Base-by-base conservation (phyloP, 495 filamentous ascomycete genomes). In the Astrothelium subdiscretum region DNA sequence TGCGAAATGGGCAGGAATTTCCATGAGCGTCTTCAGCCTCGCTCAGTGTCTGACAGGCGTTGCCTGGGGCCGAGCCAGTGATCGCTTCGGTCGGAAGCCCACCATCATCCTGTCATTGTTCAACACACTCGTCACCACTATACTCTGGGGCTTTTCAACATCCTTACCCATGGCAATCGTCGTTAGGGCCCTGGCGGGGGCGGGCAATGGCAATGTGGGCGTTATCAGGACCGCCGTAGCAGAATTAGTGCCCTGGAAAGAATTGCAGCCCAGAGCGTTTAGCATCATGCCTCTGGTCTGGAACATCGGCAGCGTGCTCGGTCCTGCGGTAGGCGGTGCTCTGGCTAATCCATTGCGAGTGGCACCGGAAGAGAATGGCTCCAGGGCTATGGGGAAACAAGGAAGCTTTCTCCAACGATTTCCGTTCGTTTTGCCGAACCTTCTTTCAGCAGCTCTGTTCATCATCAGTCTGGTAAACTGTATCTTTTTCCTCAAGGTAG, bases 271-370 rank as follows among this genome's bases (percentile, higher is more conserved):
- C 0, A 78, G 82, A 38, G 91, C 88, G 0, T 92, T 92, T 71
- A 87, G 85, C 58, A 79, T 94, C 63, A 95, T 96, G 89, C 89
- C 89, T 20, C 72, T 95, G 11, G 84, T 84, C 18, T 77, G 89
- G 87, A 87, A 83, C 11, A 79, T 91, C 58, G 91, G 91, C 1
- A 86, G 83, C 44, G 87, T 96, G n/a, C 85, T 97, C 70, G 92
- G 92, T 0, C 92, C 92, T 2, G 83, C 85, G 1, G 86, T 97
- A 67, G 92, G 92, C 27, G 92, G 92, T 2, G 84, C 87, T 42
- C 83, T 97, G 60, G 87, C 90, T 8, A 84, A 87, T 59, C 92
- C 92, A 2, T 83, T 85, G 1, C 75, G 78, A 43, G 84, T 87
- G 48, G 81, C 89, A 67, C 88, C 89, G 2, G 74, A 73, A 13